These are phyloP conservation scores for Rubroshorea leprosula DNA, from an alignment of 345 rosid genomes.

Conservation along the genomic window DNA sequence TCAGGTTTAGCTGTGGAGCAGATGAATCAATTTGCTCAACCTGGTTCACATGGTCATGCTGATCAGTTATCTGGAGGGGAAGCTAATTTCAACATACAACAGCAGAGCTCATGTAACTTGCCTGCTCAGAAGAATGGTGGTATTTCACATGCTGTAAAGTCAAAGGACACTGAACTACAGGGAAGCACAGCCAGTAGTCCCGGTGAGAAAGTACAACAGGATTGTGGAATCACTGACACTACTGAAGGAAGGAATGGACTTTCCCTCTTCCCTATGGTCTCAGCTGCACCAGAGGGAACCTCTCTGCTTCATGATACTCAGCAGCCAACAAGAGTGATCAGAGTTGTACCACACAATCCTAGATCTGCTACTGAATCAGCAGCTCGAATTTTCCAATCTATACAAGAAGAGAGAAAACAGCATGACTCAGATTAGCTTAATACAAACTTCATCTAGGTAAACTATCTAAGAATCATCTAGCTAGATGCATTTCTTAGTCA, in stretches of 20 bases:
- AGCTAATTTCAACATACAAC: slow-evolving; percentile 32
- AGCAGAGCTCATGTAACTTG: slow-evolving; percentile 34
- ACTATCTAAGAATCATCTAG: background rate
- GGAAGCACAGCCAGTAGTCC: slow-evolving; percentile 55
- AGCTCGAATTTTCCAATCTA: slow-evolving; percentile 78
- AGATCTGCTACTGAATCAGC: slow-evolving; percentile 78
- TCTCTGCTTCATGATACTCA: slow-evolving; percentile 22
- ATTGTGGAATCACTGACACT: slow-evolving; percentile 13
- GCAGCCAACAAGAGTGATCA: slow-evolving; percentile 53
- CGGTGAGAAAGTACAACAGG: slow-evolving; percentile 21
- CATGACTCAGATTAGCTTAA: slow-evolving; percentile 26
- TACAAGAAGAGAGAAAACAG: slow-evolving; percentile 78
- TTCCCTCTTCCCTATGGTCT: slow-evolving; percentile 18
- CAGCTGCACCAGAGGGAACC: slow-evolving; percentile 14
- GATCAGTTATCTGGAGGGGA: slow-evolving; percentile 32
- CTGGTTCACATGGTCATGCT: slow-evolving; percentile 25
- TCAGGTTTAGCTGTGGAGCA: slow-evolving; percentile 48
- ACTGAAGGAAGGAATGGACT: slow-evolving; percentile 29
- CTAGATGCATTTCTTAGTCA: slow-evolving; percentile 9
- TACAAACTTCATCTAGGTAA: slow-evolving; percentile 2
- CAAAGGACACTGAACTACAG: slow-evolving; percentile 35
- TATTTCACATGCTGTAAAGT: slow-evolving; percentile 21
- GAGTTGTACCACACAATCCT: slow-evolving; percentile 77
- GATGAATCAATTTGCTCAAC: slow-evolving; percentile 32
- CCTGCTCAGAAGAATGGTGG: slow-evolving; percentile 28